Percentiles rank a stretch among this genome's conserved stretches.
These are phyloP conservation scores for Narthecium ossifragum DNA, from an alignment of 106 monocot genomes.

Conservation along the genomic window DNA sequence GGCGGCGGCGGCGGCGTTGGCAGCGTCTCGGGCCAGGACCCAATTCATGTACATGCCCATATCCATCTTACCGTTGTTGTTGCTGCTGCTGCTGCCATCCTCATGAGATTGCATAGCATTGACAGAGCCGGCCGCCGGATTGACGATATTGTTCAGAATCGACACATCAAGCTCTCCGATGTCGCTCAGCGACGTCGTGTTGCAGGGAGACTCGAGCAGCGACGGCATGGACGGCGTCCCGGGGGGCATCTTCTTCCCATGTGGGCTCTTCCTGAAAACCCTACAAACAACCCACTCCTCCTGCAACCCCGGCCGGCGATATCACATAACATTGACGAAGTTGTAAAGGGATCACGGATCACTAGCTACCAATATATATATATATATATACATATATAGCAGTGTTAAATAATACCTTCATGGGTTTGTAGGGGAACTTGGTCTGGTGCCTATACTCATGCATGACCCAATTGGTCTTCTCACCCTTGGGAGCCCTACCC, in stretches of 20 bases:
- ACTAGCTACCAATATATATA: too few relatives aligned
- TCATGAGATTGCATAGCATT: slow-evolving; percentile 16
- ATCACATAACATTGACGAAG: neutral
- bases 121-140: slow-evolving; percentile 4
- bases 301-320: slow-evolving; percentile 26
- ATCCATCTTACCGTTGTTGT: slow-evolving; percentile 9
- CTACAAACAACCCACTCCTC: slow-evolving; percentile 81
- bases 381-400: neutral
- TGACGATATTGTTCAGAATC: slow-evolving; percentile 17
- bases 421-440: slow-evolving; percentile 39
- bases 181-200: slow-evolving; percentile 21
- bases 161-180: slow-evolving; percentile 39
- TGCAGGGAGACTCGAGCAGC: slow-evolving; percentile 22
- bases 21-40: slow-evolving; percentile 17
- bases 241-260: slow-evolving; percentile 23
- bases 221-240: slow-evolving; percentile 7
- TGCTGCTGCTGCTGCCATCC: neutral
- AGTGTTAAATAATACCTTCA: slow-evolving; percentile 31
- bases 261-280: slow-evolving; percentile 55
- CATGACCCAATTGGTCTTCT: slow-evolving; percentile 87
- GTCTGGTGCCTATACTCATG: slow-evolving; percentile 64
- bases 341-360: neutral
- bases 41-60: slow-evolving; percentile 33
- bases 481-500: slow-evolving; percentile 74
- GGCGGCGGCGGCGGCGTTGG: neutral